Base-by-base conservation (phyloP, 2,329 filamentous ascomycete species). In the Fusarium tricinctum region DNA sequence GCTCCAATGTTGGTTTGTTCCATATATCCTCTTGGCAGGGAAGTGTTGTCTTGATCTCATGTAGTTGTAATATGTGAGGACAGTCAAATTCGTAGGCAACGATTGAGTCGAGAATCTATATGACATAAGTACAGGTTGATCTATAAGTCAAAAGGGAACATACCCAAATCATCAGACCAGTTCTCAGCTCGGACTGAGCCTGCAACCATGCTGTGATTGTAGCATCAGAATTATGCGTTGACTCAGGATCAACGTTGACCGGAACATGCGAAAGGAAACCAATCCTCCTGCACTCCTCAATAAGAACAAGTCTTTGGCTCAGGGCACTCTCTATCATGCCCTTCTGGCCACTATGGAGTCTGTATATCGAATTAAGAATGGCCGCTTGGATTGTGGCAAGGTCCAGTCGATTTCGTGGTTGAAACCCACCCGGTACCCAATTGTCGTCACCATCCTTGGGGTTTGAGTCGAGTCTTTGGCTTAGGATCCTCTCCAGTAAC, bases 101-200 rank as follows among this genome's bases (percentile, higher is more conserved):
- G 15, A 63, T 49, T 4, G 58, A 57, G 17, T 63, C 60, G n/a
- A 63, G 49, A 17, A 63, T 10, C 58, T 61, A 32, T 20, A 8
- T 20, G 30, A 33, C 19, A 26, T 61, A 23, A 61, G 56, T 23
- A 22, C 2, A 33, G 13, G 15, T 3, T 6, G 20, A 33, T 33
- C 30, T 14, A 17, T 15, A 17, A 20, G 8, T 6, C 13, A 19
- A 23, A 12, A 19, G 15, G 15, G 15, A 19, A 30, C 58, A 12
- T 63, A 63, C 60, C 60, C 60, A 63, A 19, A 63, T 28, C 58
- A 63, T 63, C 23, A 62, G 20, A 8, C 57, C 58, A 17, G 58
- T 62, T 28, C 58, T 33, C 15, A 62, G 20, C 10, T 62, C 35
- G 5, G 58, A 55, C n/a, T 62, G 58, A 35, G 57, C 30, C 46